A percentile compares a stretch with the other conserved stretches of the same genome.
Evolutionary conservation across 1,284 basidiomycete genomes (phyloP).

Genomic region (Neotropicomus parvogracilis): DNA sequence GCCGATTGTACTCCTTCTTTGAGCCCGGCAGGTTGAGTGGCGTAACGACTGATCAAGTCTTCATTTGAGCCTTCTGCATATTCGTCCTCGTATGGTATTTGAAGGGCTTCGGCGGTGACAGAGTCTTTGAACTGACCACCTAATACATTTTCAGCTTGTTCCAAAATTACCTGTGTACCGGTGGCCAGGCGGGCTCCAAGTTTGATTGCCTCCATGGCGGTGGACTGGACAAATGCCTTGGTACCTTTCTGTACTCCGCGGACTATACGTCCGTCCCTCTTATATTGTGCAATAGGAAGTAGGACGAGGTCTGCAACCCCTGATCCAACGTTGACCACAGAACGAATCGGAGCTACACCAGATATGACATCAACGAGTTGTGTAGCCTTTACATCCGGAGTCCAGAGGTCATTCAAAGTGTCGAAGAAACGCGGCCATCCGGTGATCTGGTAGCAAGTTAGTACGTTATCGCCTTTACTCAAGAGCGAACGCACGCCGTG

Average conservation of each 20-base stretch:
- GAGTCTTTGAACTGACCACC: conserved; percentile 71
- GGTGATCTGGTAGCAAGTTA: conserved; percentile 59
- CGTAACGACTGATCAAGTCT: conserved; percentile 79
- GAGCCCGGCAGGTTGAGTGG: conserved; percentile 82
- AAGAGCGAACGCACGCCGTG: conserved; percentile 66
- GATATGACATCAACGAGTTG: conserved; percentile 96
- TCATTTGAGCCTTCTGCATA: conserved; percentile 40
- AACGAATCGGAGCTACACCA: conserved; percentile 94
- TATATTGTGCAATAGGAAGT: conserved; percentile 94
- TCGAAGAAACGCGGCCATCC: conserved; percentile 89
- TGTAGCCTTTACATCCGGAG: conserved; percentile 97
- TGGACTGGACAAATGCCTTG: conserved; percentile 87
- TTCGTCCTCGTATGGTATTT: conserved; percentile 40
- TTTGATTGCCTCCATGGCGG: conserved; percentile 92
- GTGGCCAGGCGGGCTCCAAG: conserved; percentile 93
- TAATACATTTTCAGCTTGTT: conserved; percentile 91
- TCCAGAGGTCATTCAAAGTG: conserved; percentile 95
- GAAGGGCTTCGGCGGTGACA: conserved; percentile 65
- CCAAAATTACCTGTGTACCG: conserved; percentile 95
- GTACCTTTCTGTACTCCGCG: conserved; percentile 94
- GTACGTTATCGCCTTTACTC: not conserved
- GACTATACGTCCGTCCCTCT: conserved; percentile 92
- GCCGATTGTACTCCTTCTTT: conserved; percentile 88
- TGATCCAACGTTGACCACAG: conserved; percentile 93
- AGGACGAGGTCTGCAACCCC: conserved; percentile 95